Evolutionary conservation across 2,329 filamentous ascomycete genomes (phyloP).

Genomic region (Juglanconis juglandina): DNA sequence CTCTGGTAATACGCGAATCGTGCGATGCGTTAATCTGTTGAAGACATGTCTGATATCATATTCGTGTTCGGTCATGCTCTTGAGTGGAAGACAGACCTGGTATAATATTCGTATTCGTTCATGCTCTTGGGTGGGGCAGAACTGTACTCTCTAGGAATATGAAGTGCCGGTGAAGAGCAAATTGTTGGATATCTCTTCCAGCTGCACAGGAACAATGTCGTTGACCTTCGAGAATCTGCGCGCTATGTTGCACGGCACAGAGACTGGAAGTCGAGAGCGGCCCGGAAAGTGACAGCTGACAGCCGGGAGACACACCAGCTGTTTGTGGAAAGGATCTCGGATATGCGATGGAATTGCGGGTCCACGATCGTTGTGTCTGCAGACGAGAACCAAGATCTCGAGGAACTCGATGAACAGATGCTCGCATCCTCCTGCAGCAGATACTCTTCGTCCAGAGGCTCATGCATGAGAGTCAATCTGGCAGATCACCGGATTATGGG

Average conservation of each 20-base stretch:
- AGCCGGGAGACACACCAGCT: conserved; percentile 5
- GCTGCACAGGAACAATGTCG: no score
- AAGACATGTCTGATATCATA: not conserved
- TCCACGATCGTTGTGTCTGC: not conserved
- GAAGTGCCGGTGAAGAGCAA: no score
- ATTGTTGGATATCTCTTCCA: no score
- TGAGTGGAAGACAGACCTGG: no score
- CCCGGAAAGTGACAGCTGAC: conserved; percentile 1
- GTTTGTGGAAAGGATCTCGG: not conserved
- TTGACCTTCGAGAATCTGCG: no score
- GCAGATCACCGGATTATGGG: conserved; percentile 11
- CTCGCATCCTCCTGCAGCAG: not conserved
- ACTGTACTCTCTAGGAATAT: no score
- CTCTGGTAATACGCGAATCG: no score
- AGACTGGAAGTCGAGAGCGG: not conserved
- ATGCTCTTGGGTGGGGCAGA: no score
- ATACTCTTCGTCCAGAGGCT: no score
- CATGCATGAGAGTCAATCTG: conserved; percentile 5
- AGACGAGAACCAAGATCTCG: not conserved
- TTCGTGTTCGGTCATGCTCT: no score
- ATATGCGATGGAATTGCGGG: not conserved
- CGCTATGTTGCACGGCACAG: no score
- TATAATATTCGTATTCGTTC: no score
- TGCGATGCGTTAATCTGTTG: not conserved
- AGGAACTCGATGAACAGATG: not conserved